Percentiles rank a stretch among this genome's conserved stretches.
Conservation (phyloP, 2,329 filamentous ascomycete species). For the Fusarium sacchari region DNA sequence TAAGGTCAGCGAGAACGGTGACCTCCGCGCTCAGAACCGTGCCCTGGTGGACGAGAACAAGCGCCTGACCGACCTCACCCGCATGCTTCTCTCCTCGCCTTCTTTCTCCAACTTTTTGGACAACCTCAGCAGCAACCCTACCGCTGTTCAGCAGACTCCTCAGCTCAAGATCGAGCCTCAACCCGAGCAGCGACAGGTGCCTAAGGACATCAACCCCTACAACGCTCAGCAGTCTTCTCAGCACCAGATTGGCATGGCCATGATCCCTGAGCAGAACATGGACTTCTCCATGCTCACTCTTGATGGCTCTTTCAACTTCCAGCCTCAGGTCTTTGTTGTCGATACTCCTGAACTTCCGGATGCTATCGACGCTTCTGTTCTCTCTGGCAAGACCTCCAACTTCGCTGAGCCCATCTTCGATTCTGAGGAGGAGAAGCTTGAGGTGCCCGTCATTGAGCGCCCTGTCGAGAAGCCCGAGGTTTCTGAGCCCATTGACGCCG, state of each 20-base stretch:
- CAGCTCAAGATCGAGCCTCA: constrained; percentile 54
- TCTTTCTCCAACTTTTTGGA: constrained; percentile 86
- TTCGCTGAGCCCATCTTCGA: constrained; percentile 59
- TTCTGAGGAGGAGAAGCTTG: constrained; percentile 64
- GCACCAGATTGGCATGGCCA: constrained; percentile 81
- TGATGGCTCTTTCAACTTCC: constrained; percentile 67
- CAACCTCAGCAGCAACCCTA: constrained; percentile 70
- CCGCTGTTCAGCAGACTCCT: constrained; percentile 53
- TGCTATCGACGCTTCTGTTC: constrained; percentile 65
- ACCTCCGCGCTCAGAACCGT: constrained; percentile 82
- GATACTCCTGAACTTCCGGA: constrained; percentile 74
- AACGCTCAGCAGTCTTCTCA: constrained; percentile 64
- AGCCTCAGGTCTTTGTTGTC: constrained; percentile 80
- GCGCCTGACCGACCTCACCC: constrained; percentile 79
- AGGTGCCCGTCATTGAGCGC: constrained; percentile 63
- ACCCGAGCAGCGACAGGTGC: constrained; percentile 60
- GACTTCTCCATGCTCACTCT: constrained; percentile 79
- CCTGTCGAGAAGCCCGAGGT: constrained; percentile 52
- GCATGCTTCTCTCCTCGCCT: constrained; percentile 81
- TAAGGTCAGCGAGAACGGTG: constrained; percentile 85
- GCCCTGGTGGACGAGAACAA: constrained; percentile 87
- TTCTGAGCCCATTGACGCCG: constrained; percentile 42
- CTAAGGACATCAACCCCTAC: constrained; percentile 75
- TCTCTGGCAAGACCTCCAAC: constrained; percentile 77
- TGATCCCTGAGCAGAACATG: constrained; percentile 82